phyloP scores from a whole-genome alignment of 129 eudicot genomes.

The Tagetes erecta region DNA sequence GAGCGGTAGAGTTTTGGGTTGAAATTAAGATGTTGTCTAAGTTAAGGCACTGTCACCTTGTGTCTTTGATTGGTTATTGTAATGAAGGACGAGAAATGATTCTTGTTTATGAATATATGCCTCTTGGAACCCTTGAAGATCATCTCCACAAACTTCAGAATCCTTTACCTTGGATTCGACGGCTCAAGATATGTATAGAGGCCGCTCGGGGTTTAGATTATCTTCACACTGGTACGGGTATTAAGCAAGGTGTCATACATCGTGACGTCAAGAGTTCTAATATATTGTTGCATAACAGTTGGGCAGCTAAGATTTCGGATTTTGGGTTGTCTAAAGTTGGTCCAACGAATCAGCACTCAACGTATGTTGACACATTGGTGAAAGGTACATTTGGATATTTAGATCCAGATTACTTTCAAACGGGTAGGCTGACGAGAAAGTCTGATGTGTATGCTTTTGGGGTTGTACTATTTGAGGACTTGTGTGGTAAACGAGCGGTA shows the following conservation, averaged over 20 bases:
- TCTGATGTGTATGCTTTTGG: conserved; percentile 30
- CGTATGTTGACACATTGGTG: conserved; percentile 9
- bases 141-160: conserved; percentile 13
- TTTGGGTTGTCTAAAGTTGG: conserved; percentile 18
- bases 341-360: conserved; percentile 11
- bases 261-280: conserved; percentile 11
- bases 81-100: conserved; percentile 16
- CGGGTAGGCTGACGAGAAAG: conserved; percentile 17
- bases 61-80: conserved; percentile 24
- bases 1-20: conserved; percentile 21
- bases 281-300: conserved; percentile 5
- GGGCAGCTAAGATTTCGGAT: conserved; percentile 17
- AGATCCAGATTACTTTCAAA: conserved; percentile 17
- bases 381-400: conserved; percentile 30
- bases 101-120: conserved; percentile 18
- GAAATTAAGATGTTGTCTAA: conserved; percentile 3
- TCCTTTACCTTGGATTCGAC: background rate
- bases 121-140: conserved; percentile 21
- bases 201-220: conserved; percentile 19
- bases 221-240: conserved; percentile 20
- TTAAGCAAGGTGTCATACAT: conserved; percentile 7
- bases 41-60: conserved; percentile 18
- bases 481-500: conserved; percentile 20
- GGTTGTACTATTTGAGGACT: conserved; percentile 18
- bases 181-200: conserved; percentile 24